Evolutionary conservation across 2,329 filamentous ascomycete species (phyloP).

Genomic region (Aspergillus quadrilineatus): DNA sequence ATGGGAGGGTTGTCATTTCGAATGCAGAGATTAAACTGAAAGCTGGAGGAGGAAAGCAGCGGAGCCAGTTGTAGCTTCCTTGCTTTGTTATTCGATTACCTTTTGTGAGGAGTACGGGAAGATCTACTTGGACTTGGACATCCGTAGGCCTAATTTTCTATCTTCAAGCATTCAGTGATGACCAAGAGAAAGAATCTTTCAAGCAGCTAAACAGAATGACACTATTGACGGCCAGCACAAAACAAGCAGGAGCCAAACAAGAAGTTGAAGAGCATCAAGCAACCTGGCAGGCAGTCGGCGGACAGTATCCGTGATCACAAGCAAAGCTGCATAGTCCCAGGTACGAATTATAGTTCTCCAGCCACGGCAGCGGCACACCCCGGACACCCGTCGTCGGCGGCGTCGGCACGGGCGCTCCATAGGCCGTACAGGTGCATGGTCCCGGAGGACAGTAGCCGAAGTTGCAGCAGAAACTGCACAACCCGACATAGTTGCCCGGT

Average conservation of each 20-base stretch:
- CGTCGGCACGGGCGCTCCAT: constrained; percentile 22
- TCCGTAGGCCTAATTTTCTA: too few species aligned
- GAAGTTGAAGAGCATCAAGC: neutral
- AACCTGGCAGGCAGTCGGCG: constrained; percentile 27
- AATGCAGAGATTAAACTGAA: too few species aligned
- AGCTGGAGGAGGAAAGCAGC: too few species aligned
- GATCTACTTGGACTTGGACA: too few species aligned
- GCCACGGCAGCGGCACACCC: constrained; percentile 21
- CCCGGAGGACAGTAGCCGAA: constrained; percentile 34
- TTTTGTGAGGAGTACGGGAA: too few species aligned
- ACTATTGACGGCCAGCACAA: too few species aligned
- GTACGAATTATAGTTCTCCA: constrained; percentile 35
- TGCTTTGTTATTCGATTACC: too few species aligned
- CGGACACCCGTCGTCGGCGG: constrained; percentile 25
- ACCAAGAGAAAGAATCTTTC: too few species aligned
- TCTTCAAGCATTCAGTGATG: too few species aligned
- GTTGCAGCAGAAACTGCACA: constrained; percentile 32
- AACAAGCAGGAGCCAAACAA: neutral
- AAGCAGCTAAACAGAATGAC: too few species aligned
- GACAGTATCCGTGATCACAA: constrained; percentile 51
- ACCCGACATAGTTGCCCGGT: constrained; percentile 29
- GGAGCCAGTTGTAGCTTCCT: too few species aligned
- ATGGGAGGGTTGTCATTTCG: too few species aligned
- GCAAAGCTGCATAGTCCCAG: constrained; percentile 49
- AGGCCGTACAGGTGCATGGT: constrained; percentile 31